Conservation (phyloP, 164 flowering plant genomes). For the Vitis amurensis region DNA sequence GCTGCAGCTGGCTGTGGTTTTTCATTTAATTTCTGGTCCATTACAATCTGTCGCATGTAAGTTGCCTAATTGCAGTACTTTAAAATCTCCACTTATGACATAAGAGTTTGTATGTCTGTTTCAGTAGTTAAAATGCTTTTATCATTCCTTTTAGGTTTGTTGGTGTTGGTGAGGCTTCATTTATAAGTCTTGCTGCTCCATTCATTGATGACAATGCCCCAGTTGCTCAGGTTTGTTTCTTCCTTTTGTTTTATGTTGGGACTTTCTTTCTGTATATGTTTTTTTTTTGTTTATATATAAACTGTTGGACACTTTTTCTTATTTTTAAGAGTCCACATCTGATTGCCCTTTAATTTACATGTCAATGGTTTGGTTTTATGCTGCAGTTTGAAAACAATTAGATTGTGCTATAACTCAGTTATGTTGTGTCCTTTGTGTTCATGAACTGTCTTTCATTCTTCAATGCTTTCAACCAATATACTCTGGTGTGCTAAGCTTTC, state of each 20-base stretch:
- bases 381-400: too few species aligned
- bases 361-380: too few species aligned
- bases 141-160: conserved; percentile 55
- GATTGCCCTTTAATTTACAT: too few species aligned
- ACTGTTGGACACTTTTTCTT: too few species aligned
- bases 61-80: conserved; percentile 16
- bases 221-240: conserved; percentile 55
- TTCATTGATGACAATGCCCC: conserved; percentile 98
- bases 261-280: too few species aligned
- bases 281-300: too few species aligned
- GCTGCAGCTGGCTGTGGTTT: conserved; percentile 81
- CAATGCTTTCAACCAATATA: too few species aligned
- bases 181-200: conserved; percentile 97
- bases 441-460: too few species aligned
- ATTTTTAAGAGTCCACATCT: too few species aligned
- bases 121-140: neutral
- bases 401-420: too few species aligned
- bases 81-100: neutral
- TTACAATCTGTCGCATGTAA: conserved; percentile 86
- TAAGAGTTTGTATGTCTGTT: conserved; percentile 2
- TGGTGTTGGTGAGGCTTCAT: conserved; percentile 99
- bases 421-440: too few species aligned
- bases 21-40: conserved; percentile 85
- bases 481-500: too few species aligned
- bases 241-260: neutral